Conservation (phyloP, 2,329 filamentous ascomycete species). For the Phialophora macrospora region DNA sequence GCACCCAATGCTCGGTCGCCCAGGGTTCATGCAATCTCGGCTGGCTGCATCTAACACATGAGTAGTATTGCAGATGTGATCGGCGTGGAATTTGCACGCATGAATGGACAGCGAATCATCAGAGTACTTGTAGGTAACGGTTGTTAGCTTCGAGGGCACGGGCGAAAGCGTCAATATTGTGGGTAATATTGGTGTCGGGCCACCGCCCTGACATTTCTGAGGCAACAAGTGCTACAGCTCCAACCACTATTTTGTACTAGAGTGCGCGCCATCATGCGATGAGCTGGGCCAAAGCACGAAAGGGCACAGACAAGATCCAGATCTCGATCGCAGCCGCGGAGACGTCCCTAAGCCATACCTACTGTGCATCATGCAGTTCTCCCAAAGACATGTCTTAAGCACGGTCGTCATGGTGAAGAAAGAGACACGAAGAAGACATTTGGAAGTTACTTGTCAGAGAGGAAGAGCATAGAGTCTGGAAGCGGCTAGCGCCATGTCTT, state of each 20-base stretch:
- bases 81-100: background rate
- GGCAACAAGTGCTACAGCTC: constrained; percentile 6
- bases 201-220: constrained; percentile 8
- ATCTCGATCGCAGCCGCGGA: background rate
- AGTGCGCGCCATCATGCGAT: constrained; percentile 10
- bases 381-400: background rate
- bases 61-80: constrained; percentile 1
- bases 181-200: background rate
- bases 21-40: constrained; percentile 30
- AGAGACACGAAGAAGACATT: background rate
- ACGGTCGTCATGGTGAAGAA: background rate
- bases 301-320: background rate
- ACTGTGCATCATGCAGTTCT: background rate
- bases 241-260: background rate
- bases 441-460: too few relatives aligned
- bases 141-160: background rate
- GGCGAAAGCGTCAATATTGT: background rate
- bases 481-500: background rate
- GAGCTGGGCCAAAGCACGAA: background rate
- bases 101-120: background rate
- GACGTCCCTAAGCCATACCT: background rate
- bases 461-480: background rate
- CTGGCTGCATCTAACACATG: constrained; percentile 14
- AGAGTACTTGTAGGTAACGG: background rate
- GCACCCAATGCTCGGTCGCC: constrained; percentile 30